phyloP scores from a whole-genome alignment of 2,329 filamentous ascomycete species.

The Rutstroemia sp. region DNA sequence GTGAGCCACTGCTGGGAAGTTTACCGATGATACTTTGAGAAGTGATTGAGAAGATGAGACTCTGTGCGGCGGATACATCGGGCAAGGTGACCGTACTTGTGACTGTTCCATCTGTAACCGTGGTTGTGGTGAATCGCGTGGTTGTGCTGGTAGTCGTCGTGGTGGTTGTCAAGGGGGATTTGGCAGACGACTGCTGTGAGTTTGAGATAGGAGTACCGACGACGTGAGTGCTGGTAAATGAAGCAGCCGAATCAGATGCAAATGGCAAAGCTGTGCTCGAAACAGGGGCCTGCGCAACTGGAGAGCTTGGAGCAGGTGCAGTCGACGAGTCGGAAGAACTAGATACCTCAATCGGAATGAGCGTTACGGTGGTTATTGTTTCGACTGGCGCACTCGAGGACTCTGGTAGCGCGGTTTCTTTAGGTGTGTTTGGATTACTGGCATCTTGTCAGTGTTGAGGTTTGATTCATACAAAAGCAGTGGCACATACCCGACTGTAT shows the following conservation, averaged over 20 bases:
- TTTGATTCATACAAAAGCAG: background rate
- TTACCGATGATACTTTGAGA: slow-evolving; percentile 5
- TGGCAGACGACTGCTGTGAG: background rate
- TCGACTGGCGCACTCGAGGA: background rate
- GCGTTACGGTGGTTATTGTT: background rate
- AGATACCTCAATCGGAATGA: background rate
- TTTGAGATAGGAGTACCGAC: background rate
- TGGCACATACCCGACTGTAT: background rate
- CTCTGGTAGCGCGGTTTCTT: background rate
- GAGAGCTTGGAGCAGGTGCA: background rate
- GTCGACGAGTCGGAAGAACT: background rate
- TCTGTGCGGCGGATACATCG: background rate
- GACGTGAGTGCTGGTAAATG: too few relatives aligned
- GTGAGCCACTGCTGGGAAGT: background rate
- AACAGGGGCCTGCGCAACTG: too few relatives aligned
- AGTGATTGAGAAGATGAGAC: background rate
- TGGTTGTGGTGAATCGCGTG: background rate
- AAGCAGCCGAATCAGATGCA: too few relatives aligned
- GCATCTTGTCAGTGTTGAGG: background rate
- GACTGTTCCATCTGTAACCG: background rate
- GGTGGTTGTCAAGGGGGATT: background rate
- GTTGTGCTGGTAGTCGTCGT: background rate
- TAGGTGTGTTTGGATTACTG: background rate
- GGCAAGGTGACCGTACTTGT: background rate
- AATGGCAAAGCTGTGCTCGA: too few relatives aligned